phyloP scores from a whole-genome alignment of 495 filamentous ascomycete species.

The Hypoxylon fragiforme region DNA sequence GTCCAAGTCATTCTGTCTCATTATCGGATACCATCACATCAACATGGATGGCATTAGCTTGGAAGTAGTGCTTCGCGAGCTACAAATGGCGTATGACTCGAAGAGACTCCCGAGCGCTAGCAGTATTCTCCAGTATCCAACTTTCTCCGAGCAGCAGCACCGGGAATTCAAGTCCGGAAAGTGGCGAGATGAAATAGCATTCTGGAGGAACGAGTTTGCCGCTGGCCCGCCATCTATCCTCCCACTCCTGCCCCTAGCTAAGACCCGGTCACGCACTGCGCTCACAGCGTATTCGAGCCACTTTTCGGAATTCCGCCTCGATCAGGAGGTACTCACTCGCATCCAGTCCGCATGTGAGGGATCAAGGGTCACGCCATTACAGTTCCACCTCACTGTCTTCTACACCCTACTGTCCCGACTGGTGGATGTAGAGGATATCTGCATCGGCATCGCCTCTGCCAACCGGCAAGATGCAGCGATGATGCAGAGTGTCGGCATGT shows the following conservation, averaged over 20 bases:
- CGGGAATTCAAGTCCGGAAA: conserved; percentile 3
- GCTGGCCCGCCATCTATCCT: conserved; percentile 10
- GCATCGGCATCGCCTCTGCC: conserved; percentile 38
- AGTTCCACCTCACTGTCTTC: conserved; percentile 42
- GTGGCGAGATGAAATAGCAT: conserved; percentile 24
- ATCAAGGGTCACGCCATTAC: conserved; percentile 33
- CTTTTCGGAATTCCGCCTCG: neutral
- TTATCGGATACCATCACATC: conserved; percentile 39
- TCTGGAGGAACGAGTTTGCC: conserved; percentile 44
- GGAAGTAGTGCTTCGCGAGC: conserved; percentile 33
- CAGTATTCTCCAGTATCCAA: conserved; percentile 12
- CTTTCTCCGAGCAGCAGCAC: conserved; percentile 24
- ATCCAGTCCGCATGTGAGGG: conserved; percentile 6
- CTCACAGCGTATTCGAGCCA: neutral
- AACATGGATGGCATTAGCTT: conserved; percentile 35
- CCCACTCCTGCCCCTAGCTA: conserved; percentile 27
- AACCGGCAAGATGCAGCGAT: conserved; percentile 34
- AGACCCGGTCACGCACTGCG: neutral
- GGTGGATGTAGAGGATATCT: conserved; percentile 33
- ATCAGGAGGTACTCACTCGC: neutral
- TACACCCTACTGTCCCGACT: conserved; percentile 34
- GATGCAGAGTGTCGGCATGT: conserved; percentile 44
- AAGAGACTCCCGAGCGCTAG: conserved; percentile 4
- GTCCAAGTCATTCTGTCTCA: too few species aligned
- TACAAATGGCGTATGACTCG: conserved; percentile 44